Evolutionary conservation across 2,329 filamentous ascomycete species (phyloP).

Genomic region (Cytospora chrysosperma): DNA sequence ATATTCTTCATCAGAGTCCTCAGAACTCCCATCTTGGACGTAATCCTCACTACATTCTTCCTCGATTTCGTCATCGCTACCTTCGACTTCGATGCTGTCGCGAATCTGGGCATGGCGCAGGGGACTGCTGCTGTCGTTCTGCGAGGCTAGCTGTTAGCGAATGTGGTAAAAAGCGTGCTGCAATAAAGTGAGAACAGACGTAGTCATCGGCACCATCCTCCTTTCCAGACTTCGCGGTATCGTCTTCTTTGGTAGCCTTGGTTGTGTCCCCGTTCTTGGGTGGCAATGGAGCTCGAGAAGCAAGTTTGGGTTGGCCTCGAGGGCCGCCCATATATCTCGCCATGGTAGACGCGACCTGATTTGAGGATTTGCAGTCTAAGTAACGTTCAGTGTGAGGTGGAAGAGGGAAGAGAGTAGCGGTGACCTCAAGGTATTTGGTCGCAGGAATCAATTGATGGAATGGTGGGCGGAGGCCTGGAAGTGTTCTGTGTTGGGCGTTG

Average conservation of each 20-base stretch:
- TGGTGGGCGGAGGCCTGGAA: no score
- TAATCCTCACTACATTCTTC: not conserved
- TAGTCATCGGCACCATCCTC: not conserved
- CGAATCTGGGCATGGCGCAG: not conserved
- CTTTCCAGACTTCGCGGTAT: not conserved
- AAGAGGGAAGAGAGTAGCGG: not conserved
- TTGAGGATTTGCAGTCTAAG: not conserved
- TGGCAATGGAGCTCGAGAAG: not conserved
- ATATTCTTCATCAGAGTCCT: not conserved
- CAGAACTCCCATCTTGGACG: not conserved
- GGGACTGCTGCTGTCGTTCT: not conserved
- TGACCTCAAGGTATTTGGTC: no score
- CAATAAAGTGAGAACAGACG: not conserved
- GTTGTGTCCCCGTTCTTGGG: not conserved
- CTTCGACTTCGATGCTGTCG: not conserved
- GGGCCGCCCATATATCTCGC: constrained; percentile 15
- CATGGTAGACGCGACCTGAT: not conserved
- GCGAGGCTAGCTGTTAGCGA: not conserved
- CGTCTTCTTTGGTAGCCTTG: not conserved
- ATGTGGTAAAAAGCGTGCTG: not conserved
- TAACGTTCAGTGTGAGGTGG: not conserved
- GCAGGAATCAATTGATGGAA: no score
- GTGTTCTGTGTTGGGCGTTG: no score
- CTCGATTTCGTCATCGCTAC: not conserved
- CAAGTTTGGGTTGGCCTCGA: not conserved